Evolutionary conservation across 2,329 filamentous ascomycete species (phyloP).

Genomic region (Sphaerulina musiva): DNA sequence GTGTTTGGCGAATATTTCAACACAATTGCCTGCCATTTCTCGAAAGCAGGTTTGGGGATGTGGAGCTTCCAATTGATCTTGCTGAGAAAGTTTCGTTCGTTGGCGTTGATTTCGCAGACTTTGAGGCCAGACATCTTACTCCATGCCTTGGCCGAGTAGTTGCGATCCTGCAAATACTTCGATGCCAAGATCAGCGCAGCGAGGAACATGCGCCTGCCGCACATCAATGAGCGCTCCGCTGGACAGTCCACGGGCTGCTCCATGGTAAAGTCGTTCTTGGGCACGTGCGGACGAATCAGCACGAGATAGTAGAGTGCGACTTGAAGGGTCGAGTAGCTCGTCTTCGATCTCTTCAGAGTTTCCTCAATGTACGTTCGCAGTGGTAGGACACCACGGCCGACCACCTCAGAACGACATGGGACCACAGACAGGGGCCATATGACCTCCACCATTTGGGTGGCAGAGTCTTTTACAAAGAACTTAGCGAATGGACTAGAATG

Average conservation of each 20-base stretch:
- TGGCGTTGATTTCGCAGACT: conserved; percentile 89
- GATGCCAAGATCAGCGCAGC: conserved; percentile 91
- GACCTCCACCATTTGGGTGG: conserved; percentile 91
- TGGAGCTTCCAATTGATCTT: conserved; percentile 94
- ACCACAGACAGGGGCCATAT: conserved; percentile 92
- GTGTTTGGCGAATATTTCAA: conserved; percentile 67
- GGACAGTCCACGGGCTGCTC: conserved; percentile 71
- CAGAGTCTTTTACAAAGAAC: conserved; percentile 63
- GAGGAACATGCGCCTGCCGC: conserved; percentile 94
- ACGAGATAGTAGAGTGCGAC: conserved; percentile 95
- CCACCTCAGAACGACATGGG: conserved; percentile 63
- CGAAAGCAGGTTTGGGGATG: conserved; percentile 80
- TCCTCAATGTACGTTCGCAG: conserved; percentile 96
- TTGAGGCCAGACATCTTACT: conserved; percentile 98
- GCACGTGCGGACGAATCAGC: conserved; percentile 84
- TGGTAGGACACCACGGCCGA: conserved; percentile 71
- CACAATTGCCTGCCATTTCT: conserved; percentile 90
- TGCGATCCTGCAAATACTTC: conserved; percentile 95
- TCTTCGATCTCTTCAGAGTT: conserved; percentile 86
- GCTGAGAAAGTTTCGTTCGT: conserved; percentile 84
- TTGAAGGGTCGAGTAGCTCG: conserved; percentile 94
- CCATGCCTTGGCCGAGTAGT: conserved; percentile 96
- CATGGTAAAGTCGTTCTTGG: conserved; percentile 75
- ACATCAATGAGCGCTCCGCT: conserved; percentile 75
- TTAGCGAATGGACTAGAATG: conserved; percentile 32